Evolutionary conservation across 768 basidiomycete genomes (phyloP).

Genomic region (Xerocomellus intermedius): DNA sequence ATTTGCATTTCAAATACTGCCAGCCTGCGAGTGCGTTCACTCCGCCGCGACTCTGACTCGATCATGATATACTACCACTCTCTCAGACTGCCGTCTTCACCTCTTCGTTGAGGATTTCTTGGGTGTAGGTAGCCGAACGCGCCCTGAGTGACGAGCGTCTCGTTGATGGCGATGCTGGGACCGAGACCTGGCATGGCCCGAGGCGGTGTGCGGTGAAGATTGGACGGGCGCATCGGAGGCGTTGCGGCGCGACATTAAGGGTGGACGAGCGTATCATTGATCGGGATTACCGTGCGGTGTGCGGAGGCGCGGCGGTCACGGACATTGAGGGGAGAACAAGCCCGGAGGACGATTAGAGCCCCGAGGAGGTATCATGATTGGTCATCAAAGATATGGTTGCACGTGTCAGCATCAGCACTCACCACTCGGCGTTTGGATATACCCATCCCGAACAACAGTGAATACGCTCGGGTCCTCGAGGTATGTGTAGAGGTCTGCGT

Average conservation of each 20-base stretch:
- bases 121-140: slow-evolving; percentile 11
- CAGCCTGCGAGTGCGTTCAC: too few relatives aligned
- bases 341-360: too few relatives aligned
- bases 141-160: slow-evolving; percentile 49
- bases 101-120: slow-evolving; percentile 48
- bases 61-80: slow-evolving; percentile 43
- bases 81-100: slow-evolving; percentile 50
- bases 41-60: too few relatives aligned
- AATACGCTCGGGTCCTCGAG: slow-evolving; percentile 52
- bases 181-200: slow-evolving; percentile 43
- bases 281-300: neutral
- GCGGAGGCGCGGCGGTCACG: neutral
- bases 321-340: neutral
- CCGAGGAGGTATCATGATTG: too few relatives aligned
- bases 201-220: slow-evolving; percentile 2
- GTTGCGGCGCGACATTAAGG: neutral
- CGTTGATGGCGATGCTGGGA: slow-evolving; percentile 47
- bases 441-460: slow-evolving; percentile 51
- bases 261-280: neutral
- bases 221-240: neutral
- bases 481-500: slow-evolving; percentile 63
- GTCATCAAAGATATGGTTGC: too few relatives aligned
- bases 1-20: neutral
- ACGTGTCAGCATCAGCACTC: neutral
- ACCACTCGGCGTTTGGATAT: slow-evolving; percentile 46